Evolutionary conservation across 768 basidiomycete species (phyloP).

Genomic region (Daedaleopsis sinensis): DNA sequence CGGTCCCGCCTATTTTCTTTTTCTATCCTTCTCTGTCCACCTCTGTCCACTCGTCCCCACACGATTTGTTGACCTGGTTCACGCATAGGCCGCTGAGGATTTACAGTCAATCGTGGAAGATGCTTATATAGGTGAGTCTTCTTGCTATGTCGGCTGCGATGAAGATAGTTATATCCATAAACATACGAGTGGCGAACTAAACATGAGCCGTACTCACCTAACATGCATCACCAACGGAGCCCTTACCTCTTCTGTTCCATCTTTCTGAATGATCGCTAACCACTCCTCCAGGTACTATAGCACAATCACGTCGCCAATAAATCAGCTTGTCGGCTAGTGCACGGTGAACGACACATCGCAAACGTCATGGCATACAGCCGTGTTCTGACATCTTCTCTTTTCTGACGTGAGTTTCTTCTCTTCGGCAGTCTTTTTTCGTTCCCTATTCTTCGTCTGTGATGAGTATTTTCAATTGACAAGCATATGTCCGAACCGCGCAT

Average conservation of each 20-base stretch:
- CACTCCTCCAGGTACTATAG: background rate
- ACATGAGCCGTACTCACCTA: constrained; percentile 71
- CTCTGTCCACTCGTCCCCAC: no score
- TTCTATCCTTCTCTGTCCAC: no score
- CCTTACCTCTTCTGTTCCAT: constrained; percentile 18
- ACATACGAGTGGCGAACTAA: constrained; percentile 66
- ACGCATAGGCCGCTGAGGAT: background rate
- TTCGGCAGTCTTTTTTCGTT: background rate
- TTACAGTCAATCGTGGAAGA: background rate
- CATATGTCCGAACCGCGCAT: constrained; percentile 71
- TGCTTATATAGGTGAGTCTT: constrained; percentile 35
- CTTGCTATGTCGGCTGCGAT: constrained; percentile 32
- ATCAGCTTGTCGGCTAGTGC: no score
- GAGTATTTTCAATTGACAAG: constrained; percentile 57
- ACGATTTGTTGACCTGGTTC: no score
- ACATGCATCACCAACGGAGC: constrained; percentile 73
- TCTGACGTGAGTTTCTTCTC: constrained; percentile 11
- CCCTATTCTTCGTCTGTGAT: constrained; percentile 45
- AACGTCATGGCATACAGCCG: no score
- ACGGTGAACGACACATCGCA: no score
- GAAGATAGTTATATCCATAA: constrained; percentile 71
- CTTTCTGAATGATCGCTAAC: background rate
- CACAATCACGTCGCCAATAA: background rate
- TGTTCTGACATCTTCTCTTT: background rate
- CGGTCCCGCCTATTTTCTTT: no score